Evolutionary conservation across 805 yeast genomes (phyloP).

Genomic region (Candida pseudoglaebosa): DNA sequence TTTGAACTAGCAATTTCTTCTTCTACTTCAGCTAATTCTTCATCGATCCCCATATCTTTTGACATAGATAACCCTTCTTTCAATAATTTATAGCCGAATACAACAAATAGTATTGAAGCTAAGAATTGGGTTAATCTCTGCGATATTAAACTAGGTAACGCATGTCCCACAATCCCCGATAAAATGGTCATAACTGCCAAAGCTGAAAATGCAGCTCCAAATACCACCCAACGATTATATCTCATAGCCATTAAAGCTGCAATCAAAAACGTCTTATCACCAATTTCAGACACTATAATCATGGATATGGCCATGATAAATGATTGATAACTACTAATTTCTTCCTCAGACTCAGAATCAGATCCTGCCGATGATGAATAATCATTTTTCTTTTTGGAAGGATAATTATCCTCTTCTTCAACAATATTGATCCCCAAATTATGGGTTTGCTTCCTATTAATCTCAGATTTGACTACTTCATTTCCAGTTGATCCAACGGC

Average conservation of each 20-base stretch:
- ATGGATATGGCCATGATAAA: conserved; percentile 80
- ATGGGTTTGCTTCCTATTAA: conserved; percentile 10
- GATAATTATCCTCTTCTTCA: conserved; percentile 25
- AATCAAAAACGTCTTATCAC: conserved; percentile 94
- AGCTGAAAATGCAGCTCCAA: conserved; percentile 81
- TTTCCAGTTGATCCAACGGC: conserved; percentile 4
- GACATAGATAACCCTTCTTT: conserved; percentile 82
- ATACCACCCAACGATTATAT: conserved; percentile 78
- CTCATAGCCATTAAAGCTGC: conserved; percentile 99
- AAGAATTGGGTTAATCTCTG: conserved; percentile 73
- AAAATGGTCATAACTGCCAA: conserved; percentile 86
- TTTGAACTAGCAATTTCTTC: conserved; percentile 76
- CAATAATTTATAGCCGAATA: conserved; percentile 75
- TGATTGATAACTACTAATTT: conserved; percentile 37
- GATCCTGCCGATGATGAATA: not conserved
- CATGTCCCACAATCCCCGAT: conserved; percentile 88
- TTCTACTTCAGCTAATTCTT: conserved; percentile 95
- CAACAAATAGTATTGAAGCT: conserved; percentile 76
- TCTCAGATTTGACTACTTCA: conserved; percentile 2
- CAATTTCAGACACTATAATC: conserved; percentile 94
- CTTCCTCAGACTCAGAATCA: conserved; percentile 8
- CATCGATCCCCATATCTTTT: conserved; percentile 81
- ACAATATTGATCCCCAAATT: conserved; percentile 18
- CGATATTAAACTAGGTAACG: conserved; percentile 80
- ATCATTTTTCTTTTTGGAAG: conserved; percentile 18